phyloP scores from a whole-genome alignment of 2,329 filamentous ascomycete species.

The Arthrobotrys sphaeroides region DNA sequence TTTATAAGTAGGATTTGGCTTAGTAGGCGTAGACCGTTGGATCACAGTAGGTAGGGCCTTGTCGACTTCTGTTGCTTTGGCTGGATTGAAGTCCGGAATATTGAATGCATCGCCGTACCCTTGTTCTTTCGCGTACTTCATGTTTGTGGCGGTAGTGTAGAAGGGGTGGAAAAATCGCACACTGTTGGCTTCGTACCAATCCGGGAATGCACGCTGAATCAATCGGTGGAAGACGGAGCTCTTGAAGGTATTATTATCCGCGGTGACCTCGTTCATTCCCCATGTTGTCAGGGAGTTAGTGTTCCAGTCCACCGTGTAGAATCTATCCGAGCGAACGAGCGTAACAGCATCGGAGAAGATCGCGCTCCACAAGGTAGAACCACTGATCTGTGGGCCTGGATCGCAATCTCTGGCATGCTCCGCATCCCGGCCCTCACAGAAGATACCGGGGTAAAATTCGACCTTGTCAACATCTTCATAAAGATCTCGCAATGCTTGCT shows the following conservation, averaged over 20 bases:
- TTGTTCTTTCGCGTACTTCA: conserved; percentile 40
- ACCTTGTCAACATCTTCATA: conserved; percentile 67
- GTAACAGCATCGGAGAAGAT: conserved; percentile 71
- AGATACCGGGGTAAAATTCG: conserved; percentile 69
- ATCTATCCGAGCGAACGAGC: conserved; percentile 69
- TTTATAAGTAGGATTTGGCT: conserved; percentile 34
- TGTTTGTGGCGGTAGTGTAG: conserved; percentile 41
- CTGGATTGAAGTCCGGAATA: conserved; percentile 33
- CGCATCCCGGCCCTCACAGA: conserved; percentile 63
- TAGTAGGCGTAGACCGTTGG: not conserved
- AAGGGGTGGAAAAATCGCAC: conserved; percentile 51
- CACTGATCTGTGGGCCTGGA: conserved; percentile 29
- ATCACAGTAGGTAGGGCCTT: not conserved
- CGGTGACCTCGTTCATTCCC: conserved; percentile 50
- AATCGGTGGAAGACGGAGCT: conserved; percentile 47
- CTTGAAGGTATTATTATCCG: conserved; percentile 42
- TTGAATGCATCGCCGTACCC: conserved; percentile 43
- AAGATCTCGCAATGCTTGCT: conserved; percentile 63
- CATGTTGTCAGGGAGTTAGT: conserved; percentile 47
- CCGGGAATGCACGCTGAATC: conserved; percentile 48
- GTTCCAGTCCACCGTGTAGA: conserved; percentile 63
- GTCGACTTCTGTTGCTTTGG: conserved; percentile 16
- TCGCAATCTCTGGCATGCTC: conserved; percentile 32
- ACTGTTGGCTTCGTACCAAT: conserved; percentile 32
- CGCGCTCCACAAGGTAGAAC: conserved; percentile 66